Percentiles rank a stretch among this genome's conserved stretches.
Conservation (phyloP, 768 basidiomycete genomes). For the Suillus sp. region DNA sequence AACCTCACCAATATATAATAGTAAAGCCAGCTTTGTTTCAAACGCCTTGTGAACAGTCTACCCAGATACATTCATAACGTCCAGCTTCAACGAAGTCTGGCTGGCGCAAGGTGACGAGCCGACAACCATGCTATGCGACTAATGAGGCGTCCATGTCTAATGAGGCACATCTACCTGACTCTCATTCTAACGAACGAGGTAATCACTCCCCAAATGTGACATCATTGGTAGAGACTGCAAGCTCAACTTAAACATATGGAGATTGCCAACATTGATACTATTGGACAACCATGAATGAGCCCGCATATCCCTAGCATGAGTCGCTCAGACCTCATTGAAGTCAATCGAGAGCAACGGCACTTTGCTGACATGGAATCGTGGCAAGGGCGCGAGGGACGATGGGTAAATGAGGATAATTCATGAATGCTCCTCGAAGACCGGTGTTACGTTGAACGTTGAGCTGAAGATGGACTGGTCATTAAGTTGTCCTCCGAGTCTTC, state of each 20-base stretch:
- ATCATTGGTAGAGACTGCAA: background rate
- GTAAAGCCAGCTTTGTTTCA: constrained; percentile 28
- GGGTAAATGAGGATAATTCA: background rate
- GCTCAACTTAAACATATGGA: background rate
- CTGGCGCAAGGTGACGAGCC: constrained; percentile 42
- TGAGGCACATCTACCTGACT: background rate
- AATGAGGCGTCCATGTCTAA: constrained; percentile 34
- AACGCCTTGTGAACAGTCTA: background rate
- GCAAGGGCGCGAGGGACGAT: background rate
- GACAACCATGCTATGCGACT: too few species aligned
- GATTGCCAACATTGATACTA: background rate
- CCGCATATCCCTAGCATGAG: background rate
- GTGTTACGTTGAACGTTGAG: background rate
- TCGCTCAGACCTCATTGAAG: background rate
- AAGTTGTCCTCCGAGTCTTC: background rate
- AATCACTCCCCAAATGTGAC: background rate
- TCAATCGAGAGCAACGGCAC: background rate
- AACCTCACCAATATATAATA: background rate
- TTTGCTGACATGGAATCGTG: background rate
- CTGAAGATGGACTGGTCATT: background rate
- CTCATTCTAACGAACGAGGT: background rate
- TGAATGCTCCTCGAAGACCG: background rate
- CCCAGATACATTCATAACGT: background rate
- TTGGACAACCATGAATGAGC: background rate
- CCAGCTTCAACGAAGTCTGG: constrained; percentile 19